Conservation (phyloP, 2,329 filamentous ascomycete species). For the Thielaviopsis ethacetica region DNA sequence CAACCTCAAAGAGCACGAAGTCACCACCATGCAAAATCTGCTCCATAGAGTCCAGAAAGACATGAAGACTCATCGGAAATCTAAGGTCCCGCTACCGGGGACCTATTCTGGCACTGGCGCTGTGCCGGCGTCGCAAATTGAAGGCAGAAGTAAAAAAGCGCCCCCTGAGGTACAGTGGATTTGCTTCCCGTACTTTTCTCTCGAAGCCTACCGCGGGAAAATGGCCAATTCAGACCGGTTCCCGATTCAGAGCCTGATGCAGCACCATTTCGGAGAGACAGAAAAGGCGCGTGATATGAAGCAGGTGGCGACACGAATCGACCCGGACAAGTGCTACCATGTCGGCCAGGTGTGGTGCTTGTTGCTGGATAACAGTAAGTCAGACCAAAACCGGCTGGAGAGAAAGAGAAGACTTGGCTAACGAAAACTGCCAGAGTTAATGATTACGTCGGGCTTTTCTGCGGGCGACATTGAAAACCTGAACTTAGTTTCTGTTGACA, state of each 20-base stretch:
- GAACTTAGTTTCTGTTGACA: background rate
- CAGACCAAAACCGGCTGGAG: background rate
- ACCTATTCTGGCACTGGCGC: too few species aligned
- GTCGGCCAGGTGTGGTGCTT: slow-evolving; percentile 32
- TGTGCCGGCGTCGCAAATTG: too few species aligned
- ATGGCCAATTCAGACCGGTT: slow-evolving; percentile 20
- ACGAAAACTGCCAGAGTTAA: background rate
- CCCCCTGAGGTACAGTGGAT: slow-evolving; percentile 22
- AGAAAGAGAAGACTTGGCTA: background rate
- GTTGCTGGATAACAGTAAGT: slow-evolving; percentile 27
- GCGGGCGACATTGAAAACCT: background rate
- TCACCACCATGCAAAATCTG: too few species aligned
- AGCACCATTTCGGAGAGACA: slow-evolving; percentile 15
- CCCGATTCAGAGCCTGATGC: slow-evolving; percentile 27
- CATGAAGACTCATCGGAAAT: too few species aligned
- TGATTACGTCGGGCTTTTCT: background rate
- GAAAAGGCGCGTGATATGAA: background rate
- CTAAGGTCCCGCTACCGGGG: too few species aligned
- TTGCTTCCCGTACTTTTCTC: slow-evolving; percentile 30
- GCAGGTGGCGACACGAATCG: slow-evolving; percentile 14
- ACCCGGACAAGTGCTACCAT: slow-evolving; percentile 27
- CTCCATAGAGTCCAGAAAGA: too few species aligned
- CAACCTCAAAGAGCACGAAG: too few species aligned
- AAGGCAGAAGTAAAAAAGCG: background rate
- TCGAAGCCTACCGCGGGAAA: slow-evolving; percentile 27